Conservation (phyloP, 805 yeast genomes). For the Wickerhamiella domercqiae region DNA sequence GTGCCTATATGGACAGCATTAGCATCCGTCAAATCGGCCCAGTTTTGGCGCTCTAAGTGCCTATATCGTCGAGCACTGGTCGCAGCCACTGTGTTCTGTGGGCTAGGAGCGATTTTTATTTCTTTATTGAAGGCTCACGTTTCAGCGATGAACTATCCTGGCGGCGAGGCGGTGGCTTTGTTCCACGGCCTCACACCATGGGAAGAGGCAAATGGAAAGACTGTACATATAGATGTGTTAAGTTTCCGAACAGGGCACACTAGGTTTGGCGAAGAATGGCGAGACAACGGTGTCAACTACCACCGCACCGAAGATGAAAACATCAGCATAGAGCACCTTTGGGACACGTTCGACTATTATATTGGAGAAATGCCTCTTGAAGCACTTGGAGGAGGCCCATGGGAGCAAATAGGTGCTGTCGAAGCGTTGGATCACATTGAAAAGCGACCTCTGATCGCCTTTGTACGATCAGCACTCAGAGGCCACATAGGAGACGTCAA, state of each 20-base stretch:
- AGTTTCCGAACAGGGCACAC: slow-evolving; percentile 83
- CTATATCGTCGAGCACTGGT: slow-evolving; percentile 3
- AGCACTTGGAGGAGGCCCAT: neutral
- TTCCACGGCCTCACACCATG: slow-evolving; percentile 31
- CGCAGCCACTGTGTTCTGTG: slow-evolving; percentile 20
- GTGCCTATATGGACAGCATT: slow-evolving; percentile 51
- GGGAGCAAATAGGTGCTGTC: neutral
- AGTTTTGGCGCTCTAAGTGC: neutral
- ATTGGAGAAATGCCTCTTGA: slow-evolving; percentile 2
- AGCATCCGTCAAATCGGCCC: slow-evolving; percentile 32
- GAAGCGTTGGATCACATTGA: neutral
- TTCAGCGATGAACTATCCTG: slow-evolving; percentile 75
- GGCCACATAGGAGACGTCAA: neutral
- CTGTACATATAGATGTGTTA: slow-evolving; percentile 62
- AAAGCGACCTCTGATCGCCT: neutral
- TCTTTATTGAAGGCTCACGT: slow-evolving; percentile 41
- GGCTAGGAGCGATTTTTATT: slow-evolving; percentile 25
- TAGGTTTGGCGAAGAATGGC: slow-evolving; percentile 46
- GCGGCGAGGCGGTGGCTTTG: slow-evolving; percentile 53
- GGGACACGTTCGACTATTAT: slow-evolving; percentile 35
- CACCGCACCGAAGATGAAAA: slow-evolving; percentile 57
- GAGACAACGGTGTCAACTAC: slow-evolving; percentile 26
- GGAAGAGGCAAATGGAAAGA: slow-evolving; percentile 15
- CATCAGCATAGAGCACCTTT: slow-evolving; percentile 24
- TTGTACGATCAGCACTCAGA: neutral